A percentile compares a stretch with the other conserved stretches of the same genome.
Evolutionary conservation across 2,329 filamentous ascomycete genomes (phyloP).

Genomic region (Geosmithia flava): DNA sequence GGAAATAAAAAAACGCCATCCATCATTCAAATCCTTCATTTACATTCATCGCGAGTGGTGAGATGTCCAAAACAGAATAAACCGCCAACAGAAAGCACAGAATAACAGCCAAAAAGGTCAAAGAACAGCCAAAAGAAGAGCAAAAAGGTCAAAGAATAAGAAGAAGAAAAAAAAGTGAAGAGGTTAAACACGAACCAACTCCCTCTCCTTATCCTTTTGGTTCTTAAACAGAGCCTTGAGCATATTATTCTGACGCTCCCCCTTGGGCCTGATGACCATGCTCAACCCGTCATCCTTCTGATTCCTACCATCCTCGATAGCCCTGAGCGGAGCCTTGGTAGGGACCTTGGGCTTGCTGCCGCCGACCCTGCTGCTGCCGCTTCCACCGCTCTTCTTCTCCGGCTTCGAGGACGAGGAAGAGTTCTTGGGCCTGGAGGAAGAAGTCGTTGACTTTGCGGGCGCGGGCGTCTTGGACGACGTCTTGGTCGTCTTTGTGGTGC

Average conservation of each 20-base stretch:
- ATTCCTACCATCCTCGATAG: slow-evolving; percentile 22
- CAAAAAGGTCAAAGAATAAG: neutral
- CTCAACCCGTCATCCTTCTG: slow-evolving; percentile 22
- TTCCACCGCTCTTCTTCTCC: neutral
- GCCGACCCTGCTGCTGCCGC: slow-evolving; percentile 3
- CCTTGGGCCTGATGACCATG: slow-evolving; percentile 32
- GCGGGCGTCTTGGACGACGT: slow-evolving; percentile 8
- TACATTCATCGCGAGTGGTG: neutral
- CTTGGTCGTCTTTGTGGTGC: slow-evolving; percentile 11
- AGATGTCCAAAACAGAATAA: neutral
- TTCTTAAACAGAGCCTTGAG: slow-evolving; percentile 46
- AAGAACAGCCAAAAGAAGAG: neutral
- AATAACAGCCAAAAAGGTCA: neutral
- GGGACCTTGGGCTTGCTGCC: slow-evolving; percentile 9
- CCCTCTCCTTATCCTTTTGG: slow-evolving; percentile 34
- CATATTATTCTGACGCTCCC: slow-evolving; percentile 37
- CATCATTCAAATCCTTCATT: neutral
- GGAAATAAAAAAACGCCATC: too few relatives aligned
- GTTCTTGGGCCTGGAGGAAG: too few relatives aligned
- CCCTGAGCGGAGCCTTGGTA: slow-evolving; percentile 16
- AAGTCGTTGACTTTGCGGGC: too few relatives aligned
- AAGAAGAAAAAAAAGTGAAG: neutral
- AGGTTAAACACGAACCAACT: slow-evolving; percentile 7
- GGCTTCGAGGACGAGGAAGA: neutral
- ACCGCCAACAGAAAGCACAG: too few relatives aligned